Conservation (phyloP, 257 asterid genomes). For the Capsicum chinense region DNA sequence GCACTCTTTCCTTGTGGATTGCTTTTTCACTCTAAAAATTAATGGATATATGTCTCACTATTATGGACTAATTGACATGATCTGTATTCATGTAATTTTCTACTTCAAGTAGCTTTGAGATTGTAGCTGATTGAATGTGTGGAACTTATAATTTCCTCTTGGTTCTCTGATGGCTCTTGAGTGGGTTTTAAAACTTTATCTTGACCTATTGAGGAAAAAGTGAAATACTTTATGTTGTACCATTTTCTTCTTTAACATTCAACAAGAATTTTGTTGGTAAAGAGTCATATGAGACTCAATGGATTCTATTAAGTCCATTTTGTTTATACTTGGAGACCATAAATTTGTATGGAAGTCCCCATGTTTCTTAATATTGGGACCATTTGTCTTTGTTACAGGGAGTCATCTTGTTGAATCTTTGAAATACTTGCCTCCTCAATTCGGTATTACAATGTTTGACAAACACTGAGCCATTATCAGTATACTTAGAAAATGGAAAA, state of each 20-base stretch:
- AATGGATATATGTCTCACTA: not conserved
- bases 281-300: not conserved
- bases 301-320: not conserved
- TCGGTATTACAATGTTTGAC: slow-evolving; percentile 95
- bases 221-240: slow-evolving; percentile 14
- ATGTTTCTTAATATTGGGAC: slow-evolving; percentile 30
- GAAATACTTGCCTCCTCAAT: slow-evolving; percentile 93
- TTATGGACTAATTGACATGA: not conserved
- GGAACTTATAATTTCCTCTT: slow-evolving; percentile 3
- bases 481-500: slow-evolving; percentile 95
- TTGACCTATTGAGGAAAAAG: not conserved
- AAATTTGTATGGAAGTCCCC: slow-evolving; percentile 19
- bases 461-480: slow-evolving; percentile 96
- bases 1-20: not conserved
- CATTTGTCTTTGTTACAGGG: slow-evolving; percentile 64
- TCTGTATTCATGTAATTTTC: not conserved
- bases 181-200: slow-evolving; percentile 16
- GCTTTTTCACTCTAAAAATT: not conserved
- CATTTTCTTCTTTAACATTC: not conserved
- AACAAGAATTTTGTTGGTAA: not conserved
- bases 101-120: not conserved
- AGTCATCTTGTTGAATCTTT: slow-evolving; percentile 94
- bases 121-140: not conserved
- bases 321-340: not conserved
- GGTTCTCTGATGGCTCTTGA: not conserved